phyloP scores from a whole-genome alignment of 2,329 filamentous ascomycete genomes.

The Paradendryphiella salina region DNA sequence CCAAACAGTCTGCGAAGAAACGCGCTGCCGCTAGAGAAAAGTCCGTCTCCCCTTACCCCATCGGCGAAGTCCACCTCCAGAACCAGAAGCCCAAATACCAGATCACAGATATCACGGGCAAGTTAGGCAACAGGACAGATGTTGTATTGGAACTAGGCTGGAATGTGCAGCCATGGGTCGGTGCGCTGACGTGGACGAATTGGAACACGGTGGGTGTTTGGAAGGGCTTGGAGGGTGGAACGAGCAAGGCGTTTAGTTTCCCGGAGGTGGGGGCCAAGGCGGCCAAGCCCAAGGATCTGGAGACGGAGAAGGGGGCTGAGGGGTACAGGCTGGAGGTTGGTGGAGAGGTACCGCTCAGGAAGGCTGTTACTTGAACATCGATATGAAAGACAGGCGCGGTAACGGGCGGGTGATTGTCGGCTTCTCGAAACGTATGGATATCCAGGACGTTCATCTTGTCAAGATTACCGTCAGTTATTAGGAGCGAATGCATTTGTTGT shows the following conservation, averaged over 20 bases:
- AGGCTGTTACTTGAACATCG: slow-evolving; percentile 3
- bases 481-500: no score
- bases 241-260: slow-evolving; percentile 66
- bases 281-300: slow-evolving; percentile 55
- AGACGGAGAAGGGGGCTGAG: slow-evolving; percentile 55
- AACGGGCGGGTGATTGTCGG: no score
- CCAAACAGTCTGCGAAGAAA: slow-evolving; percentile 45
- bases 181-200: slow-evolving; percentile 76
- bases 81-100: slow-evolving; percentile 96
- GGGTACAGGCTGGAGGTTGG: slow-evolving; percentile 50
- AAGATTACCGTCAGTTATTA: no score
- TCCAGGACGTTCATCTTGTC: no score
- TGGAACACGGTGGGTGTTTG: slow-evolving; percentile 59
- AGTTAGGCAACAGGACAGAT: slow-evolving; percentile 72
- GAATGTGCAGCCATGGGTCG: slow-evolving; percentile 98
- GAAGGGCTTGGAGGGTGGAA: slow-evolving; percentile 67
- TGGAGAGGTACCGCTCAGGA: slow-evolving; percentile 34
- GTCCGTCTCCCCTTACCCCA: slow-evolving; percentile 42
- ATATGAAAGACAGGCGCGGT: background rate
- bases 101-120: slow-evolving; percentile 84
- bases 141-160: slow-evolving; percentile 83
- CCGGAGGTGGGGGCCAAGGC: slow-evolving; percentile 68
- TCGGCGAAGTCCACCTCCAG: slow-evolving; percentile 74
- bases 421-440: no score
- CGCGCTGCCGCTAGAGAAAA: slow-evolving; percentile 16